Evolutionary conservation across 2,329 filamentous ascomycete genomes (phyloP).

Genomic region (Sordariomycetes sp.): DNA sequence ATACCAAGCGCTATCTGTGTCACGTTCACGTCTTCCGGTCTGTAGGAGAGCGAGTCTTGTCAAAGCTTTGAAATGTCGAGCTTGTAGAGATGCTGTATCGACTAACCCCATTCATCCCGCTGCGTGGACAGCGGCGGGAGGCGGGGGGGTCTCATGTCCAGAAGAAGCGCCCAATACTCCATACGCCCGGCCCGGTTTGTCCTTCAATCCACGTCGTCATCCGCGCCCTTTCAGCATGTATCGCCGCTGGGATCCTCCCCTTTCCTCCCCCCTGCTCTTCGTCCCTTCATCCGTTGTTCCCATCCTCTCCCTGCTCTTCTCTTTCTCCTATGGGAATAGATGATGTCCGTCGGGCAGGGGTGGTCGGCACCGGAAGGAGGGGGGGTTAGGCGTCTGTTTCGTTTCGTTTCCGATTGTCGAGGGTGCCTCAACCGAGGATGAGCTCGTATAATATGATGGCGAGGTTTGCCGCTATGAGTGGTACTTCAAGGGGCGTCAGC

Average conservation of each 20-base stretch:
- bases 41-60: background rate
- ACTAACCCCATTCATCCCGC: background rate
- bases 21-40: background rate
- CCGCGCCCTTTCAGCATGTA: too few species aligned
- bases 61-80: background rate
- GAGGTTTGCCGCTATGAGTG: slow-evolving; percentile 71
- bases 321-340: too few species aligned
- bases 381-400: background rate
- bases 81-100: background rate
- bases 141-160: too few species aligned
- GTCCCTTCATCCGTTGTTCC: too few species aligned
- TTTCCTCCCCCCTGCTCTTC: too few species aligned
- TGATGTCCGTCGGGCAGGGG: too few species aligned
- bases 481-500: slow-evolving; percentile 43
- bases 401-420: background rate
- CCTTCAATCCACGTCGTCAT: background rate
- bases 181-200: background rate
- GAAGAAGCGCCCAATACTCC: background rate
- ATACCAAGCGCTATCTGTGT: background rate
- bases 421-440: slow-evolving; percentile 46
- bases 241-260: too few species aligned
- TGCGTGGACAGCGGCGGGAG: too few species aligned
- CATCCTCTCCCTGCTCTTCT: too few species aligned
- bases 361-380: background rate
- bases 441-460: slow-evolving; percentile 75